Conservation (phyloP, 495 filamentous ascomycete genomes). For the Endocarpon pusillum region DNA sequence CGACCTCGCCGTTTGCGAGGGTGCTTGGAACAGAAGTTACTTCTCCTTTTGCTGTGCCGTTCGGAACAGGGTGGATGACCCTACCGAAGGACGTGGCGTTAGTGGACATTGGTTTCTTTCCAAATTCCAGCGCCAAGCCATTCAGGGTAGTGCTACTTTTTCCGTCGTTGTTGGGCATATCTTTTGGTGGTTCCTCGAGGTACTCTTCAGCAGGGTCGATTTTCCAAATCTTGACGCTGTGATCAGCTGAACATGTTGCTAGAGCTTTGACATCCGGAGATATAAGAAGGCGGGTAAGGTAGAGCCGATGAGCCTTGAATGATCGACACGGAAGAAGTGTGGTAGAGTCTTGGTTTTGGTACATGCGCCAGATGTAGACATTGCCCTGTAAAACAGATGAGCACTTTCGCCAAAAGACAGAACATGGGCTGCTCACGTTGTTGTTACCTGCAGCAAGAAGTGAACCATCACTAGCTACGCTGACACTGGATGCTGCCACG, state of each 20-base stretch:
- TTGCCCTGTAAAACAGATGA: conserved; percentile 46
- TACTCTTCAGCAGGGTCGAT: conserved; percentile 42
- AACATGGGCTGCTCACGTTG: conserved; percentile 33
- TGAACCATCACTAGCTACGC: conserved; percentile 85
- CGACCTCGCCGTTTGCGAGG: conserved; percentile 26
- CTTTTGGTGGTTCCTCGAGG: conserved; percentile 20
- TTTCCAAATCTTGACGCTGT: conserved; percentile 95
- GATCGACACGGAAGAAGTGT: conserved; percentile 79
- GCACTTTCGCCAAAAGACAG: conserved; percentile 2
- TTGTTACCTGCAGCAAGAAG: conserved; percentile 95
- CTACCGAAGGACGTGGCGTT: conserved; percentile 14
- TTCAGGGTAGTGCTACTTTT: conserved; percentile 8
- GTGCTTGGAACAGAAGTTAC: conserved; percentile 20
- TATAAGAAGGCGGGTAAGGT: conserved; percentile 87
- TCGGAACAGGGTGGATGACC: conserved; percentile 4
- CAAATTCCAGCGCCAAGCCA: too few relatives aligned
- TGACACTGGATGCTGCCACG: conserved; percentile 79
- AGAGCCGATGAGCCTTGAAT: conserved; percentile 83
- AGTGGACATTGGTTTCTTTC: conserved; percentile 9
- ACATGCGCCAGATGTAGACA: conserved; percentile 89
- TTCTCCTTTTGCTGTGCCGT: neutral
- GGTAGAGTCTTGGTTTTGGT: conserved; percentile 67
- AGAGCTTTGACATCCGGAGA: conserved; percentile 95
- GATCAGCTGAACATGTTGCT: conserved; percentile 92
- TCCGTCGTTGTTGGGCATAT: conserved; percentile 13